Conservation (phyloP, 176 grass and related monocot genomes). For the Aegilops tauschii region DNA sequence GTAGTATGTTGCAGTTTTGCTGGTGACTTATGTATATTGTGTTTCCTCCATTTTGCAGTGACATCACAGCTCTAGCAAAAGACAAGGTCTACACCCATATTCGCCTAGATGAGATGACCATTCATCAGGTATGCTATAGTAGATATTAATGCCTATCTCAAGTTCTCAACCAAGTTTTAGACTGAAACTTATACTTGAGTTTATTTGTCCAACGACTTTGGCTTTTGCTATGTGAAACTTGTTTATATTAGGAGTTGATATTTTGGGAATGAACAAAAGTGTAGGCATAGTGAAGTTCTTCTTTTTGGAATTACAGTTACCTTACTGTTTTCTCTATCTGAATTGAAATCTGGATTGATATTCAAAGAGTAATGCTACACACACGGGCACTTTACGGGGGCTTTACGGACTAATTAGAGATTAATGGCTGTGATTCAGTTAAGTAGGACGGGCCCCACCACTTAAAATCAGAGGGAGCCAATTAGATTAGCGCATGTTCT, state of each 20-base stretch:
- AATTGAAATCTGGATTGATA: not conserved
- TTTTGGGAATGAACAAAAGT: not conserved
- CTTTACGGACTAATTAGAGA: too few species aligned
- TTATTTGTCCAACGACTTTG: not conserved
- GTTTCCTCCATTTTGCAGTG: slow-evolving; percentile 58
- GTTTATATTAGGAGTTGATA: not conserved
- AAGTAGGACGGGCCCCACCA: too few species aligned
- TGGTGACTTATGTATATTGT: not conserved
- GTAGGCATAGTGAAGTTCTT: not conserved
- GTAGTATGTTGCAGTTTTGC: not conserved
- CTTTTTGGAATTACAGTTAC: not conserved
- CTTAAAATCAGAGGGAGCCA: too few species aligned
- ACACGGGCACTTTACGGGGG: too few species aligned
- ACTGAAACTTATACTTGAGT: not conserved
- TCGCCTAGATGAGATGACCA: slow-evolving; percentile 88
- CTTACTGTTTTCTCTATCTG: not conserved
- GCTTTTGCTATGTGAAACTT: not conserved
- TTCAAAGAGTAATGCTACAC: too few species aligned
- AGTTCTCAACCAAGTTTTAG: not conserved
- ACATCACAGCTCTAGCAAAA: slow-evolving; percentile 99
- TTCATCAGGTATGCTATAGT: slow-evolving; percentile 69
- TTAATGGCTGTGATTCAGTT: too few species aligned
- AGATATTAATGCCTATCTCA: not conserved
- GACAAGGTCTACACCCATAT: slow-evolving; percentile 91
- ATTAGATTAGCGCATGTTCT: too few species aligned